A percentile compares a stretch with the other conserved stretches of the same genome.
phyloP scores from a whole-genome alignment of 768 basidiomycete genomes.

The Hygrophoropsis aurantiaca region DNA sequence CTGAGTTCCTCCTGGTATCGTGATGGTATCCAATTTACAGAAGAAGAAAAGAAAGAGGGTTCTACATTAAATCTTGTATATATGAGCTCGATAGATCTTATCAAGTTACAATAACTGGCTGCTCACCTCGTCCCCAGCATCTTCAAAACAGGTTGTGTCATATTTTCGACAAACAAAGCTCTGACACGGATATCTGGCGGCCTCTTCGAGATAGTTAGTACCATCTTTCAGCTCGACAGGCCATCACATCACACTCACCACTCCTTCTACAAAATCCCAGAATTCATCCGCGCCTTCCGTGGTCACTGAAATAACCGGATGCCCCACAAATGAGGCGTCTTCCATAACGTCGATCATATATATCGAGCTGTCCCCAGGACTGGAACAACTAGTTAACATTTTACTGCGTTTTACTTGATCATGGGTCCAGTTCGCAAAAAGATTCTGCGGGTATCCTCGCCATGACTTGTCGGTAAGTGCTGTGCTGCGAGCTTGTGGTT shows the following conservation, averaged over 20 bases:
- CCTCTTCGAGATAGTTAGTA: conserved; percentile 8
- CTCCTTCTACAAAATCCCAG: conserved; percentile 29
- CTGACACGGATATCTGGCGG: conserved; percentile 17
- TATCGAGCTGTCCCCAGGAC: conserved; percentile 3
- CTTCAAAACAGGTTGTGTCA: conserved; percentile 29
- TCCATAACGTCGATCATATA: conserved; percentile 19
- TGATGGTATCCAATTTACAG: no score
- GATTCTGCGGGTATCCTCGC: conserved; percentile 41
- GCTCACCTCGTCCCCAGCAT: conserved; percentile 35
- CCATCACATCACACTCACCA: conserved; percentile 27
- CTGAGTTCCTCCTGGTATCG: no score
- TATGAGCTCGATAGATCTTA: no score
- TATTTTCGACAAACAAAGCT: conserved; percentile 29
- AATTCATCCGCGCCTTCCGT: conserved; percentile 18
- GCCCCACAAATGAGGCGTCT: neutral
- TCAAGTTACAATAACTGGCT: neutral
- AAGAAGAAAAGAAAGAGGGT: conserved; percentile 38
- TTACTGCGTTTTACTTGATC: conserved; percentile 32
- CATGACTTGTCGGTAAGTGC: conserved; percentile 11
- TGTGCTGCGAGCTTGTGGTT: no score
- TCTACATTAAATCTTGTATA: conserved; percentile 32
- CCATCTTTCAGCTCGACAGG: no score
- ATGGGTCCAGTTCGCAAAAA: conserved; percentile 51
- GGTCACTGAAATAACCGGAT: neutral
- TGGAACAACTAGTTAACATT: conserved; percentile 15